Evolutionary conservation across 129 eudicot species (phyloP), one percentile per base, ranked within the genome.

Genomic region (Flaveria robusta): DNA sequence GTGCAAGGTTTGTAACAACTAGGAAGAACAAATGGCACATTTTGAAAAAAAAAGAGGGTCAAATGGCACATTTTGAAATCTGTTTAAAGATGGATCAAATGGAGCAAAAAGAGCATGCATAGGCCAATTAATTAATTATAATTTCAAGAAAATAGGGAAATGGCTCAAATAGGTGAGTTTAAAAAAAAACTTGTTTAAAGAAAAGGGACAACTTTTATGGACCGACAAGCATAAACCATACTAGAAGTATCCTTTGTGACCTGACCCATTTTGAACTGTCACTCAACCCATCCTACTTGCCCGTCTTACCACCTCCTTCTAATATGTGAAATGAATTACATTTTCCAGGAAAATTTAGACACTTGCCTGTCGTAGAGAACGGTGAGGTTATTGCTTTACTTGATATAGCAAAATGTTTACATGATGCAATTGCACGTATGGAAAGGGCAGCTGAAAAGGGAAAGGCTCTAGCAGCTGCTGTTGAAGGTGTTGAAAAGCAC

Each of bases 401-500:
- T 78, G 98, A 93, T 75, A 93, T 93, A 65, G 96, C 97, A 70
- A 93, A 87, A 82, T 93, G 98, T 74, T 83, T 93, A 67, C 90
- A 90, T 81, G 97, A 90, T 87, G 97, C 97, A 27, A 90, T 93
- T 60, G 98, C 97, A 47, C 91, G 97, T 58, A 85, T 93, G 95
- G 98, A 93, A 77, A 81, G 96, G 87, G 97, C 97, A n/a, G 96
- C 98, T 71, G 97, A 90, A 79, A 93, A 93, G 73, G 98, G 98
- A 47, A 93, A 93, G 79, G 98, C 98, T 59, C 90, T 93, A 68
- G 98, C 90, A 18, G 97, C 96, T 65, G 98, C 97, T 54, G 96
- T 93, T 86, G 98, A 93, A 84, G 98, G 98, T 41, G 98, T 93
- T 80, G 98, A 88, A 64, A 90, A 86, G 71, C 87, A 87, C 79